Base-by-base conservation (phyloP, 1,139 yeast genomes). In the Lodderomyces parapsilosis region DNA sequence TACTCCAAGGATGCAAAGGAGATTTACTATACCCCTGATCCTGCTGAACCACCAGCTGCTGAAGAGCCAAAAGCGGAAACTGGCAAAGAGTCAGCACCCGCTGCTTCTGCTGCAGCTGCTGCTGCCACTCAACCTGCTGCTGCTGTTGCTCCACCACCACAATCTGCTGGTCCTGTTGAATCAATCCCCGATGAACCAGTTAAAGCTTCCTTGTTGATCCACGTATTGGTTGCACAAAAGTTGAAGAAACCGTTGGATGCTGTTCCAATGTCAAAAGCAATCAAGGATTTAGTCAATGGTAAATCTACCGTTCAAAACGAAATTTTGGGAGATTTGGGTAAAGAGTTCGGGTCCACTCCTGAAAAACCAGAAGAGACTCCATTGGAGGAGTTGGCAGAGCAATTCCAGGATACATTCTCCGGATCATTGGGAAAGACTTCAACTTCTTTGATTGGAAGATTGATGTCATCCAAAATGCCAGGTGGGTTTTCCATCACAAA, bases 331-430 rank as follows among this genome's bases (percentile, higher is more conserved):
- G 99, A 93, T 62, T 79, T 93, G 59, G 97, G 98, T 63, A 93
- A 93, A 68, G 99, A 93, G 71, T 93, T 93, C 60, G 98, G 98
- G 55, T 74, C 94, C 41, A 90, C 98, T 43, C 99, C 99, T 38
- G 99, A 93, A 71, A 93, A 93, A 71, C 98, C 99, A 50, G 99
- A 93, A 71, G 99, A 93, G 61, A 87, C 96, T 41, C 98, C 99
- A 52, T 79, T 93, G 59, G 89, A 82, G 59, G 99, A 93, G 68
- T 81, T 93, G 63, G 97, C 98, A 40, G 98, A 89, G 61, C 84
- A 81, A 59, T 88, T 93, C 80, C 97, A 93, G 69, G 96, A 88
- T 54, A 72, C 91, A 18, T 93, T 89, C 74, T 63, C 70, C 52
- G 99, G 99, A 53, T 79, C 81, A 53, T 79, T 93, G 55, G 99